These are phyloP conservation scores for Aspergillus versicolor DNA, from an alignment of 2,329 filamentous ascomycete genomes.

Conservation along the genomic window DNA sequence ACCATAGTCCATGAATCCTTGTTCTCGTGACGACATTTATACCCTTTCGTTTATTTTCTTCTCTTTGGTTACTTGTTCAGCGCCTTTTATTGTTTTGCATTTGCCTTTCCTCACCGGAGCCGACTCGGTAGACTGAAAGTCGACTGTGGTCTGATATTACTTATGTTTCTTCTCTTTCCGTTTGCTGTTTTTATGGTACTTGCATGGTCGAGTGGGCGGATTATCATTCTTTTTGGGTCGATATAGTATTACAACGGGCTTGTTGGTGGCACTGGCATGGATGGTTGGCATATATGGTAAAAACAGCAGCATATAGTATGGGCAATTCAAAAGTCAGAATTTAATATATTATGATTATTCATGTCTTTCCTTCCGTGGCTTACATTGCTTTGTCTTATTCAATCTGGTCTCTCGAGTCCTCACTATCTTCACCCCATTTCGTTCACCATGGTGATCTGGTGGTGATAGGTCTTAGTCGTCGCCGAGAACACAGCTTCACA, in stretches of 20 bases:
- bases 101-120: constrained; percentile 1
- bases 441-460: neutral
- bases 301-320: constrained; percentile 10
- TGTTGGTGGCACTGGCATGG: neutral
- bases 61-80: constrained; percentile 13
- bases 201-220: constrained; percentile 6
- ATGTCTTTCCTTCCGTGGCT: constrained; percentile 1
- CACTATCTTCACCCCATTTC: neutral
- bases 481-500: constrained; percentile 6
- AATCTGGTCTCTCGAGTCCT: neutral
- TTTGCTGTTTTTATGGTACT: neutral
- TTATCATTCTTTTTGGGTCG: constrained; percentile 4
- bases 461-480: neutral
- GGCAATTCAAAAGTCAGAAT: constrained; percentile 10
- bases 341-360: constrained; percentile 10
- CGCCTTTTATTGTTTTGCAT: neutral
- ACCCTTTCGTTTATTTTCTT: constrained; percentile 10
- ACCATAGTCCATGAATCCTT: constrained; percentile 4
- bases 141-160: neutral
- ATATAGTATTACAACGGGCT: neutral
- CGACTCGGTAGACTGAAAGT: neutral
- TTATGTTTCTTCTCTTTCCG: neutral
- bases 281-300: constrained; percentile 9
- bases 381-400: neutral
- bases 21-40: constrained; percentile 14